phyloP scores from a whole-genome alignment of 2,329 filamentous ascomycete genomes.

The Pseudogymnoascus sp. region DNA sequence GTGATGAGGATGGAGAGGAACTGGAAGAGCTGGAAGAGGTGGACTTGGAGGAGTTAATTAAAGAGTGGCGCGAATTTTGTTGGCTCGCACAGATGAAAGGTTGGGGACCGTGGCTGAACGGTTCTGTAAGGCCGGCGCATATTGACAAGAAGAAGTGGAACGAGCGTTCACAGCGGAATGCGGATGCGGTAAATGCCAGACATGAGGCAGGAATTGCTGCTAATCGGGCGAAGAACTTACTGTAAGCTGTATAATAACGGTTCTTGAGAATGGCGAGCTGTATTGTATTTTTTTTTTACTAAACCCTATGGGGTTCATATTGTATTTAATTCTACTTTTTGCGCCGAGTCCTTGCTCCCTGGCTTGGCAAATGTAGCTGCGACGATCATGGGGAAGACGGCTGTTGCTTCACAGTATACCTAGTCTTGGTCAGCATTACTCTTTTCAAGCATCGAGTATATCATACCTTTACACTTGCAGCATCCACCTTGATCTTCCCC shows the following conservation, averaged over 20 bases:
- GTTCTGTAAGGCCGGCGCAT: not conserved
- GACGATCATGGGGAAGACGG: slow-evolving; percentile 60
- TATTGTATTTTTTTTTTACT: not conserved
- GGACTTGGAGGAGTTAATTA: not conserved
- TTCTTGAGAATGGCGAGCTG: not conserved
- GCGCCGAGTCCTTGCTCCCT: slow-evolving; percentile 1
- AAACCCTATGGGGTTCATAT: not conserved
- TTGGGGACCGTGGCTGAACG: not conserved
- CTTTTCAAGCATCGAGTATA: not conserved
- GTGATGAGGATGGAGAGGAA: not conserved
- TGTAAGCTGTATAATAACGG: not conserved
- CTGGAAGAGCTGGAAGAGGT: not conserved
- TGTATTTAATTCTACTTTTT: slow-evolving; percentile 9
- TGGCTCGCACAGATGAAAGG: not conserved
- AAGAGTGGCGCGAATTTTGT: not conserved
- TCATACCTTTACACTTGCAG: slow-evolving; percentile 78
- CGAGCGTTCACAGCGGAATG: not conserved
- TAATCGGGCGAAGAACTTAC: not conserved
- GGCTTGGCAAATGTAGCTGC: slow-evolving; percentile 58
- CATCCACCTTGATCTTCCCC: slow-evolving; percentile 93
- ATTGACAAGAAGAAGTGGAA: not conserved
- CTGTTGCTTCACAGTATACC: slow-evolving; percentile 59
- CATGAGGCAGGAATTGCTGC: not conserved
- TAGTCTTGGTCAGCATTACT: slow-evolving; percentile 23
- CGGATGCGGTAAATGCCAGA: not conserved